These are phyloP conservation scores for Diaporthe sp. DNA, from an alignment of 2,329 filamentous ascomycete species.

Conservation along the genomic window DNA sequence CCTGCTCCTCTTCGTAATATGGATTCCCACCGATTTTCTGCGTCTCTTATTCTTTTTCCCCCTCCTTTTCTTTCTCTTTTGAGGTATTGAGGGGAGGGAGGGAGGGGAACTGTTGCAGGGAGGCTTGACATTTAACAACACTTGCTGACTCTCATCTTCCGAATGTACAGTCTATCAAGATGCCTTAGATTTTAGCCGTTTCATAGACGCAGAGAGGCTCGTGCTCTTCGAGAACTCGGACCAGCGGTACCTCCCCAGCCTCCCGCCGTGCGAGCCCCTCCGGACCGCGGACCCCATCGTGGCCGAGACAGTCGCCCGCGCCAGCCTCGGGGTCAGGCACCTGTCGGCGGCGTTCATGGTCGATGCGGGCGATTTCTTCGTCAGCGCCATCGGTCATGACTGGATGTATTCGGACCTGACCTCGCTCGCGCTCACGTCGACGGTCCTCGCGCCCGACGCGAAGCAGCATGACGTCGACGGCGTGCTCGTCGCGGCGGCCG, in stretches of 20 bases:
- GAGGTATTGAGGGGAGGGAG: no score
- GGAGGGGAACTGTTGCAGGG: no score
- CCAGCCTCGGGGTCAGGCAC: slow-evolving; percentile 47
- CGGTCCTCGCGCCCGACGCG: slow-evolving; percentile 43
- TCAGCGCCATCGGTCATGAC: slow-evolving; percentile 44
- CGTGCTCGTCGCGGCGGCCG: slow-evolving; percentile 44
- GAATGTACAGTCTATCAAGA: slow-evolving; percentile 40
- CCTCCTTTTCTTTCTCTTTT: no score
- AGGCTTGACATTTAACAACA: neutral
- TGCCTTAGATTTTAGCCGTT: slow-evolving; percentile 41
- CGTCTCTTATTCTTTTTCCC: no score
- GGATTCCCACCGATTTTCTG: no score
- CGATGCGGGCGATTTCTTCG: slow-evolving; percentile 48
- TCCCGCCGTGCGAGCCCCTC: slow-evolving; percentile 31
- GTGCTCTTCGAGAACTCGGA: slow-evolving; percentile 50
- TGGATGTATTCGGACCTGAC: slow-evolving; percentile 48
- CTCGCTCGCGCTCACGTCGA: slow-evolving; percentile 49
- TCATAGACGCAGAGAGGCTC: slow-evolving; percentile 40
- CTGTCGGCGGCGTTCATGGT: slow-evolving; percentile 48
- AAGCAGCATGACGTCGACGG: slow-evolving; percentile 40
- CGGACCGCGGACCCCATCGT: slow-evolving; percentile 42
- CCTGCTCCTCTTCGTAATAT: no score
- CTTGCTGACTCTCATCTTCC: slow-evolving; percentile 37
- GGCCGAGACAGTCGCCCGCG: slow-evolving; percentile 43
- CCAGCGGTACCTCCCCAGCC: slow-evolving; percentile 43